phyloP scores from a whole-genome alignment of 345 rosid species.

The Anastatica hierochuntica region DNA sequence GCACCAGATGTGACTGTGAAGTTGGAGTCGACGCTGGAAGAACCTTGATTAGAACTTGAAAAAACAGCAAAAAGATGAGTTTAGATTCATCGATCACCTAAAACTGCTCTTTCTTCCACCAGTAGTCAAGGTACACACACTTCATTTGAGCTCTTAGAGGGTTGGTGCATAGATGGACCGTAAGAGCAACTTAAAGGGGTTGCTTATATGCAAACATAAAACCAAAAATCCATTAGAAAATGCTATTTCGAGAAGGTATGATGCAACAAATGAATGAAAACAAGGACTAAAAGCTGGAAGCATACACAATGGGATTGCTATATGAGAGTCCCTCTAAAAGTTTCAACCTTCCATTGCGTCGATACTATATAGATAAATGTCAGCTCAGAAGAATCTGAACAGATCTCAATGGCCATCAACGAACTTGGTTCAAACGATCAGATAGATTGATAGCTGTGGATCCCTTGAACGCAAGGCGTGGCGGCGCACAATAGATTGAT shows the following conservation, averaged over 20 bases:
- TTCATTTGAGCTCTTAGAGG: conserved; percentile 83
- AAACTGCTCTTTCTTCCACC: conserved; percentile 99
- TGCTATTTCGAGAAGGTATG: background rate
- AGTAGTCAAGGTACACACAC: conserved; percentile 75
- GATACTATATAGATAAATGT: conserved; percentile 96
- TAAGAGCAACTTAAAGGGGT: conserved; percentile 67
- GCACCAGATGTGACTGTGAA: conserved; percentile 98
- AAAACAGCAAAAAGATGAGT: conserved; percentile 92
- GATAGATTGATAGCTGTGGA: conserved; percentile 97
- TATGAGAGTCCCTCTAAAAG: conserved; percentile 82
- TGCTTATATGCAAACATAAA: conserved; percentile 58
- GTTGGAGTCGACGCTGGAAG: conserved; percentile 88
- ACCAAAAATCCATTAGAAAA: background rate
- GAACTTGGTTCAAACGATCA: conserved; percentile 94
- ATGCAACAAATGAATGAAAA: background rate
- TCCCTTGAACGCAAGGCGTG: conserved; percentile 94
- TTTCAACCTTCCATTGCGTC: conserved; percentile 63
- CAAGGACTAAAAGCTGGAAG: conserved; percentile 63
- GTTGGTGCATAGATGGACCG: conserved; percentile 57
- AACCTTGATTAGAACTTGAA: conserved; percentile 88
- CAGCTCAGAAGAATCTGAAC: conserved; percentile 88
- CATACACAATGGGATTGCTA: conserved; percentile 71
- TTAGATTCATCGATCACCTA: conserved; percentile 93
- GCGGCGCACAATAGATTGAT: conserved; percentile 86
- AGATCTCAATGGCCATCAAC: conserved; percentile 91